Base-by-base conservation (phyloP, 2,329 filamentous ascomycete genomes). In the Huntiella bhutanensis region DNA sequence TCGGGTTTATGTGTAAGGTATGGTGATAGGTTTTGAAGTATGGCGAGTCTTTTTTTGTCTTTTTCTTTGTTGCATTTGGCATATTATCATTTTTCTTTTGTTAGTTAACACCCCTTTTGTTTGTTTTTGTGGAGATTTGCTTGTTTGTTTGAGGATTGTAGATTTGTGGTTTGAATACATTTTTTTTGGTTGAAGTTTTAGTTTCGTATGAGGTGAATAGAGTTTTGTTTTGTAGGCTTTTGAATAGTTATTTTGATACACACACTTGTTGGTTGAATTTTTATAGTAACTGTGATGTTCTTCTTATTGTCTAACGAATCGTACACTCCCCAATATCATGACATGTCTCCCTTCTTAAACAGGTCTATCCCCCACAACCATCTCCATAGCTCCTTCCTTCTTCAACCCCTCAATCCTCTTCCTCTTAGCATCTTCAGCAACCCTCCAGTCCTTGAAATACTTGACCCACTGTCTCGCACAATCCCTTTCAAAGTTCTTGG, bases 371-470 rank as follows among this genome's bases (percentile, higher is more conserved):
- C 28, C 41, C 8, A 49, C 28, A 22, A 46, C 44, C 36, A 49
- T 49, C 35, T 44, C 40, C 40, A 43, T 67, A 10, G 81, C 83
- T 52, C 82, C 81, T 60, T 88, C 80, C 41, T 69, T 71, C 58
- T 80, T 71, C 55, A 94, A 73, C 58, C 76, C 75, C 55, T 81
- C 79, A 53, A 94, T 66, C 17, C 84, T 81, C 63, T 78, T 69
- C 57, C 82, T 80, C 63, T 88, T 85, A 55, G 93, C 82, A 57
- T 82, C 73, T 55, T 98, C 91, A 64, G 92, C 88, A 33, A 96
- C 84, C 56, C 91, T 73, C 65, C 86, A 82, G 63, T 95, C 87
- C 69, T 96, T 95, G 65, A 98, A 98, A 63, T 98, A 96, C 64
- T 86, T 85, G 51, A 95, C 91, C 91, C 91, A 98, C 59, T 86